Evolutionary conservation across 176 grass and related monocot species (phyloP).

Genomic region (Carex kokanica): DNA sequence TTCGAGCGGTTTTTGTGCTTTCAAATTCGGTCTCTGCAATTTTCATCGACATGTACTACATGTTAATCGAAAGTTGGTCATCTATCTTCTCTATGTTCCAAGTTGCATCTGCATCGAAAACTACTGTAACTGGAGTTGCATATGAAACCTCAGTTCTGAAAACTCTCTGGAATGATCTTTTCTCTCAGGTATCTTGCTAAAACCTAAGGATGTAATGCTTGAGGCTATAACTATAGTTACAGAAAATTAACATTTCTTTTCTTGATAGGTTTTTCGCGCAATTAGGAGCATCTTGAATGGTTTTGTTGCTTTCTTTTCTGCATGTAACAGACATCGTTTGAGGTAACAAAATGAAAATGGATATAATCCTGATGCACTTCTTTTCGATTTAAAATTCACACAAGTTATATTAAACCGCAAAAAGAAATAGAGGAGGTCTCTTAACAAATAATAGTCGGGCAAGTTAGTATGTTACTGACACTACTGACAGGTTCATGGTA

Average conservation of each 20-base stretch:
- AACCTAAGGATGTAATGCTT: neutral
- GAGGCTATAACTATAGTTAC: neutral
- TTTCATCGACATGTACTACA: slow-evolving; percentile 44
- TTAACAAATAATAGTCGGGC: neutral
- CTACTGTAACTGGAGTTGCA: slow-evolving; percentile 33
- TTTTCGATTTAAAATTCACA: neutral
- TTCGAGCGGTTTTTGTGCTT: slow-evolving; percentile 43
- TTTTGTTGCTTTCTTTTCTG: slow-evolving; percentile 86
- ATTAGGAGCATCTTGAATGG: slow-evolving; percentile 93
- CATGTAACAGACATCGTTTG: slow-evolving; percentile 92
- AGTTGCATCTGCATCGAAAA: slow-evolving; percentile 47
- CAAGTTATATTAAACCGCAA: neutral
- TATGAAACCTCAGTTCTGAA: slow-evolving; percentile 55
- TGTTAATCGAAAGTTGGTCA: slow-evolving; percentile 54
- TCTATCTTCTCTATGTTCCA: slow-evolving; percentile 66
- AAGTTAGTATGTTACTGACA: neutral
- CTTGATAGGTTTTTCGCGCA: slow-evolving; percentile 74
- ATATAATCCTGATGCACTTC: neutral
- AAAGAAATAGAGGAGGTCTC: neutral
- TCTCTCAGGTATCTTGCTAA: slow-evolving; percentile 59
- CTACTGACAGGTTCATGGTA: neutral
- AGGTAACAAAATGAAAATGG: slow-evolving; percentile 48
- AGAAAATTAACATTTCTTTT: slow-evolving; percentile 25
- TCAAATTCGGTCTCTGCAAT: slow-evolving; percentile 52
- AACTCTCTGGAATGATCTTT: slow-evolving; percentile 92